A percentile compares a stretch with the other conserved stretches of the same genome.
Evolutionary conservation across 1,284 basidiomycete genomes (phyloP).

Genomic region (Retiboletus flavoniger): DNA sequence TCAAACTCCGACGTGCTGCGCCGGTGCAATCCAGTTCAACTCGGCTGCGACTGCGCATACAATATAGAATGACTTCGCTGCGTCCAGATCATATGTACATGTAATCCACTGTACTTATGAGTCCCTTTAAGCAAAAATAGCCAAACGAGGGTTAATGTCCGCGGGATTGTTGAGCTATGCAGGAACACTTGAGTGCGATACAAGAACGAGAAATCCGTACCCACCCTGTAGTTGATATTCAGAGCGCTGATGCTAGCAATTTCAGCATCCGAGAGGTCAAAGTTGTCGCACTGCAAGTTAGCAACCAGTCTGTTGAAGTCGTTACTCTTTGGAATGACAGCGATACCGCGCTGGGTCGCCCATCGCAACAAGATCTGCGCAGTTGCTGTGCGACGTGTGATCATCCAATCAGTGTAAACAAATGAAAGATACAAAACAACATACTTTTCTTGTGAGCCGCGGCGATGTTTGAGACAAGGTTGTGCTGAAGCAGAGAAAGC

Average conservation of each 20-base stretch:
- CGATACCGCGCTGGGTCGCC: constrained; percentile 74
- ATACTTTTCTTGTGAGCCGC: constrained; percentile 54
- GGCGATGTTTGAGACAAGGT: constrained; percentile 49
- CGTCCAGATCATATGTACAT: constrained; percentile 5
- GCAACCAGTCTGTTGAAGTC: constrained; percentile 49
- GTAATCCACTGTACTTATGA: background rate
- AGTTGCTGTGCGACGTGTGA: constrained; percentile 38
- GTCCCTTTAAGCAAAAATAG: constrained; percentile 59
- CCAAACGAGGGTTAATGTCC: constrained; percentile 60
- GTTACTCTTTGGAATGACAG: constrained; percentile 79
- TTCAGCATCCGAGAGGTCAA: constrained; percentile 61
- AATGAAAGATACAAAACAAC: constrained; percentile 15
- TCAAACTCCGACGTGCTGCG: constrained; percentile 46
- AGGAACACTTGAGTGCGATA: constrained; percentile 5
- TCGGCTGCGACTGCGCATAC: background rate
- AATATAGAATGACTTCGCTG: background rate
- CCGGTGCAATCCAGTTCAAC: background rate
- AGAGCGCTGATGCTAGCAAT: constrained; percentile 59
- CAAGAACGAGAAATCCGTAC: constrained; percentile 20
- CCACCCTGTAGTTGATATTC: constrained; percentile 63
- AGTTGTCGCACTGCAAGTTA: constrained; percentile 60
- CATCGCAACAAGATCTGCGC: constrained; percentile 74
- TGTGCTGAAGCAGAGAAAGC: constrained; percentile 53
- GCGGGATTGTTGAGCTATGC: constrained; percentile 67
- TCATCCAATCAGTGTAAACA: background rate